Evolutionary conservation across 2,329 filamentous ascomycete genomes (phyloP).

Genomic region (Paecilomyces sp.): DNA sequence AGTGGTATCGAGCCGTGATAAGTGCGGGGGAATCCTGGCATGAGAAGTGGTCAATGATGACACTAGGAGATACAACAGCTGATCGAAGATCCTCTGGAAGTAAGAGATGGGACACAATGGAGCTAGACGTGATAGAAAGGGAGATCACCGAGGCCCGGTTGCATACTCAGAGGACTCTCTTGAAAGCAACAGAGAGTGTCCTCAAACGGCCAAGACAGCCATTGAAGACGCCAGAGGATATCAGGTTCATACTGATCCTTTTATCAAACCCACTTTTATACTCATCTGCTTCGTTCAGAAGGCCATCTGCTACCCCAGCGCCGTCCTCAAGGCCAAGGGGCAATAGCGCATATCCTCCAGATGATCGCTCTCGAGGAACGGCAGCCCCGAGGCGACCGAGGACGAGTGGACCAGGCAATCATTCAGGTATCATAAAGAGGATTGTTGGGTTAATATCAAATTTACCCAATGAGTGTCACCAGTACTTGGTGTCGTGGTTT

Average conservation of each 20-base stretch:
- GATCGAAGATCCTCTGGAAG: slow-evolving; percentile 14
- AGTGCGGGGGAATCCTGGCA: slow-evolving; percentile 64
- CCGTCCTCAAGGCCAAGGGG: slow-evolving; percentile 13
- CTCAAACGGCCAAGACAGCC: slow-evolving; percentile 71
- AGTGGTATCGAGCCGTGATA: slow-evolving; percentile 68
- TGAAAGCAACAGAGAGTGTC: slow-evolving; percentile 72
- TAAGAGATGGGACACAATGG: slow-evolving; percentile 35
- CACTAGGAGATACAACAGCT: slow-evolving; percentile 22
- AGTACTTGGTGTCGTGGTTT: slow-evolving; percentile 71
- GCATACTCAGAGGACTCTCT: slow-evolving; percentile 60
- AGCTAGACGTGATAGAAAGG: slow-evolving; percentile 42
- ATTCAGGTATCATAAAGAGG: slow-evolving; percentile 79
- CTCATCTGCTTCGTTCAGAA: slow-evolving; percentile 24
- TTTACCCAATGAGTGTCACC: slow-evolving; percentile 66
- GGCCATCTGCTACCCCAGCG: slow-evolving; percentile 8
- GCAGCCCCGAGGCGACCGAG: slow-evolving; percentile 16
- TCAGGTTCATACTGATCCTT: slow-evolving; percentile 71
- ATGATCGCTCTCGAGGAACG: slow-evolving; percentile 7
- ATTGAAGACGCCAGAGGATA: slow-evolving; percentile 60
- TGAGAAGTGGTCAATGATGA: slow-evolving; percentile 50
- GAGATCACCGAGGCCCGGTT: slow-evolving; percentile 56
- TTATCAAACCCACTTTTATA: slow-evolving; percentile 72
- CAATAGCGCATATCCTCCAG: slow-evolving; percentile 8
- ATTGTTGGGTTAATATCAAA: slow-evolving; percentile 75
- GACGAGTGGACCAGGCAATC: slow-evolving; percentile 51